Evolutionary conservation across 345 rosid genomes (phyloP).

Genomic region (Lagerstroemia speciosa): DNA sequence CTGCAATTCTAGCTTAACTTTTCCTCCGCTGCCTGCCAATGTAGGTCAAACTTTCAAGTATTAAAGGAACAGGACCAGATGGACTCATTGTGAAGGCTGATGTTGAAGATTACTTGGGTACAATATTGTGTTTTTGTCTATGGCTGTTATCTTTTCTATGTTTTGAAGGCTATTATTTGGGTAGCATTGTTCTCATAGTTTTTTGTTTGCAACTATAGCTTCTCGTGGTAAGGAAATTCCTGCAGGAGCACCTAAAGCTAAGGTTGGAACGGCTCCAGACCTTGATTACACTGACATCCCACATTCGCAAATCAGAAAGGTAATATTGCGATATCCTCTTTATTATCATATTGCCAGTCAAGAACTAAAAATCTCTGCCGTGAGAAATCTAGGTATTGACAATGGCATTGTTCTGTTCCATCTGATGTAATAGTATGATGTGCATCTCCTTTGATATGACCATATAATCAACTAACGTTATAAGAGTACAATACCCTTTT

Average conservation of each 20-base stretch:
- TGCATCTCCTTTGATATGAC: not conserved
- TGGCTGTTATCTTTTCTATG: too few relatives aligned
- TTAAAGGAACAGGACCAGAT: constrained; percentile 90
- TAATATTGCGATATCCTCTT: constrained; percentile 4
- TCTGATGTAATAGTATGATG: not conserved
- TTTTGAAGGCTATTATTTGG: not conserved
- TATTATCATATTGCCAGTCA: too few relatives aligned
- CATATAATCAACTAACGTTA: not conserved
- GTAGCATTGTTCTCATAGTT: not conserved
- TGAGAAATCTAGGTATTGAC: not conserved
- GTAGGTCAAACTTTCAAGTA: constrained; percentile 71
- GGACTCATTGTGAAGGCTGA: constrained; percentile 87
- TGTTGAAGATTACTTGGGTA: constrained; percentile 88
- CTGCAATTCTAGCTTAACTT: not conserved
- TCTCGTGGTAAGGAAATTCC: constrained; percentile 59
- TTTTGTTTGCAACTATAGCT: constrained; percentile 27
- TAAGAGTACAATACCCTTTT: not conserved
- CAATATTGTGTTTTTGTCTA: not conserved
- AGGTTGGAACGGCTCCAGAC: constrained; percentile 35
- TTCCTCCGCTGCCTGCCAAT: constrained; percentile 4
- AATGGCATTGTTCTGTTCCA: not conserved
- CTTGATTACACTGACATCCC: constrained; percentile 86
- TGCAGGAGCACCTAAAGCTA: constrained; percentile 38
- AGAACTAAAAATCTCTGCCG: too few relatives aligned
- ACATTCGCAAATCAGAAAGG: constrained; percentile 94